phyloP scores from a whole-genome alignment of 257 asterid genomes.

The Eustoma russellianum region DNA sequence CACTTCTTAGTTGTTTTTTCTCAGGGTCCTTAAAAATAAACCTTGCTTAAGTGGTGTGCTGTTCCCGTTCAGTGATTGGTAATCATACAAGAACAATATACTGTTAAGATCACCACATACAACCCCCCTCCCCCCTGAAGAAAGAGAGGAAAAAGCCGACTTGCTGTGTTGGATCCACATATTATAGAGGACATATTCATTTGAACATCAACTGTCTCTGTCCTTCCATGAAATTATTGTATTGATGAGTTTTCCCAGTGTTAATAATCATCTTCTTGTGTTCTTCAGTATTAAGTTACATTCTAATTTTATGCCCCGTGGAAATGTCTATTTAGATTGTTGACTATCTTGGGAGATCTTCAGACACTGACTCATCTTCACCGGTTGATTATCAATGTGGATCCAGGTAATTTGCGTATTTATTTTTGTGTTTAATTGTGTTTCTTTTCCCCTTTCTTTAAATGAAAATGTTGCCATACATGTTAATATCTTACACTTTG shows the following conservation, averaged over 20 bases:
- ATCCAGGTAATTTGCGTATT: slow-evolving; percentile 53
- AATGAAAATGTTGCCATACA: slow-evolving; percentile 6
- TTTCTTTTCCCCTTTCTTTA: not conserved
- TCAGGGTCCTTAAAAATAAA: no score
- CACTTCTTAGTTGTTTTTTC: no score
- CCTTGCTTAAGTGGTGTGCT: no score
- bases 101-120: no score
- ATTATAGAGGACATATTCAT: not conserved
- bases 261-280: not conserved
- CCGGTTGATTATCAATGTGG: slow-evolving; percentile 64
- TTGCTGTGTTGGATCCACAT: no score
- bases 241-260: not conserved
- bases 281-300: not conserved
- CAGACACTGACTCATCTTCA: slow-evolving; percentile 71
- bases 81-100: no score
- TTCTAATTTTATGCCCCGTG: not conserved
- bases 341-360: slow-evolving; percentile 67
- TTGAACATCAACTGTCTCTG: not conserved
- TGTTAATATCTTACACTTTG: slow-evolving; percentile 5
- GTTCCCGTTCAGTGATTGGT: no score
- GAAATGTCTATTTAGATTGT: slow-evolving; percentile 45
- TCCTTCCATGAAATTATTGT: not conserved
- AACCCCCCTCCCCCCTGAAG: no score
- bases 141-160: no score
- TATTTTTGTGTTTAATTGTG: slow-evolving; percentile 5